These are phyloP conservation scores for Choanephora cucurbitarum DNA, from an alignment of 371 early-diverging fungal genomes.

Conservation along the genomic window DNA sequence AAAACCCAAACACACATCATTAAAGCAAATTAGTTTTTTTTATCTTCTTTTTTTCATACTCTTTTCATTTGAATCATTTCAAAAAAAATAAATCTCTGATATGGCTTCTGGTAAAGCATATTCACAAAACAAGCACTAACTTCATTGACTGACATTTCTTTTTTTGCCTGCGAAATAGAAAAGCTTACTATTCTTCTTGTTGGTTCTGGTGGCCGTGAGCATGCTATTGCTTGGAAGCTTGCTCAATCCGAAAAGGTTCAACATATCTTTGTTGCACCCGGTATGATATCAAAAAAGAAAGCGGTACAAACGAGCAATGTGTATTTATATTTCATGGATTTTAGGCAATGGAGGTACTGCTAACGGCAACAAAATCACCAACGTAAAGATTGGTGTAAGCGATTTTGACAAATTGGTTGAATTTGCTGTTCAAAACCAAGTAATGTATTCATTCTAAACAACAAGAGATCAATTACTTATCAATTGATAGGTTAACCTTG, in stretches of 20 bases:
- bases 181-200: constrained; percentile 81
- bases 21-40: constrained; percentile 1
- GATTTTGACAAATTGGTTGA: constrained; percentile 77
- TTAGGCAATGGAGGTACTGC: constrained; percentile 95
- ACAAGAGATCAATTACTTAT: not conserved
- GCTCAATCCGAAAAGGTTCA: constrained; percentile 76
- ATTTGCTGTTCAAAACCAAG: constrained; percentile 82
- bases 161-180: constrained; percentile 31
- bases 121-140: too few relatives aligned
- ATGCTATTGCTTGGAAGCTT: constrained; percentile 93
- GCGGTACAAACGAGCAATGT: too few relatives aligned
- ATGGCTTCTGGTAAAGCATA: constrained; percentile 36
- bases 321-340: too few relatives aligned
- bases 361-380: constrained; percentile 72
- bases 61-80: constrained; percentile 9
- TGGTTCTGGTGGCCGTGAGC: constrained; percentile 96
- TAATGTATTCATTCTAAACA: constrained; percentile 29
- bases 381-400: constrained; percentile 72
- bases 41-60: constrained; percentile 14
- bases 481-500: constrained; percentile 62
- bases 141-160: too few relatives aligned
- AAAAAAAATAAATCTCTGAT: too few relatives aligned
- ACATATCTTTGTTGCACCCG: constrained; percentile 91
- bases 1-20: constrained; percentile 11
- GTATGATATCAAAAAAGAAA: constrained; percentile 42